These are phyloP conservation scores for Ophiosphaerella korrae DNA, from an alignment of 2,329 filamentous ascomycete genomes.

Conservation along the genomic window DNA sequence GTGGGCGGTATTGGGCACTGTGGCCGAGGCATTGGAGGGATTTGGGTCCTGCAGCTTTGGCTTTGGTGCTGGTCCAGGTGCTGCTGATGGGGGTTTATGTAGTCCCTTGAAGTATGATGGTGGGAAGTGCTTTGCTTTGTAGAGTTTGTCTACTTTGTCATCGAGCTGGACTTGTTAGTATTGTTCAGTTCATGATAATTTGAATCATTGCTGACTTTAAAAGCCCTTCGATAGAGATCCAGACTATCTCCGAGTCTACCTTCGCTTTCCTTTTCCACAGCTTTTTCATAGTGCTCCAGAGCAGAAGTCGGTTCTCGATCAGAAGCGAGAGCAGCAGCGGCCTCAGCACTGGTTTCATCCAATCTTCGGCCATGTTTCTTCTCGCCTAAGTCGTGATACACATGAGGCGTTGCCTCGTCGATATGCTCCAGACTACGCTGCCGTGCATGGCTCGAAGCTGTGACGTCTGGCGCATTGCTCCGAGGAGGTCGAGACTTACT, in stretches of 20 bases:
- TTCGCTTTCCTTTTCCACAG: constrained; percentile 83
- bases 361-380: constrained; percentile 52
- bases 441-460: constrained; percentile 29
- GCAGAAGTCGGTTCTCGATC: constrained; percentile 70
- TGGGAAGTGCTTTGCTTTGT: constrained; percentile 91
- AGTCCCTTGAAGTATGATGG: constrained; percentile 55
- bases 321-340: constrained; percentile 33
- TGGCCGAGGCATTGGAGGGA: constrained; percentile 57
- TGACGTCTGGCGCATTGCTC: constrained; percentile 29
- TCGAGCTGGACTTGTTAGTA: constrained; percentile 67
- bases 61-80: constrained; percentile 39
- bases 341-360: constrained; percentile 48
- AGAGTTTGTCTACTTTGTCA: constrained; percentile 78
- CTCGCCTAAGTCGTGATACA: constrained; percentile 54
- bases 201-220: constrained; percentile 64
- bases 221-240: constrained; percentile 85
- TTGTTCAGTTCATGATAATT: background rate
- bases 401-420: constrained; percentile 49
- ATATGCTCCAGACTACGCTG: constrained; percentile 39
- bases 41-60: constrained; percentile 50
- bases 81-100: constrained; percentile 2
- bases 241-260: constrained; percentile 90
- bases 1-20: constrained; percentile 61
- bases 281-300: constrained; percentile 89
- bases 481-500: constrained; percentile 30